phyloP scores from a whole-genome alignment of 1,139 yeast genomes.

The Saccharomycopsis crataegensis region DNA sequence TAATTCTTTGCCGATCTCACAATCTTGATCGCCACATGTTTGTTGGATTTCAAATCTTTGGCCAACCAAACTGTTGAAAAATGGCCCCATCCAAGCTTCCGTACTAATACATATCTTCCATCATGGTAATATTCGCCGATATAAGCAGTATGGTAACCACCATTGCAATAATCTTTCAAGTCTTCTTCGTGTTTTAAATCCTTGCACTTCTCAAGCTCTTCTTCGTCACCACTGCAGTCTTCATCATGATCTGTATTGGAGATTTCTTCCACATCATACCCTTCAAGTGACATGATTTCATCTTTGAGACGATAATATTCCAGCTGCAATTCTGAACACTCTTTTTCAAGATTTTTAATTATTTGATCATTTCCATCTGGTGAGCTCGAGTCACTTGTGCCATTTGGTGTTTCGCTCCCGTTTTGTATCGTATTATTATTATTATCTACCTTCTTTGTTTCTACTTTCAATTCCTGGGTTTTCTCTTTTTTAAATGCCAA shows the following conservation, averaged over 20 bases:
- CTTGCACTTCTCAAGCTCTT: constrained; percentile 26
- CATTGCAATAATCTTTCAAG: constrained; percentile 61
- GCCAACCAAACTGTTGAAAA: constrained; percentile 89
- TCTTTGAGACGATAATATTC: constrained; percentile 1
- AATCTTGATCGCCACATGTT: constrained; percentile 77
- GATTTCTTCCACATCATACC: constrained; percentile 3
- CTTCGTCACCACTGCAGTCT: constrained; percentile 21
- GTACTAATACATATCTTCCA: constrained; percentile 46
- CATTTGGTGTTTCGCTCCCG: background rate
- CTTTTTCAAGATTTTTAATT: constrained; percentile 10
- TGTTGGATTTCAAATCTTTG: constrained; percentile 43
- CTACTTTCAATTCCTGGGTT: background rate
- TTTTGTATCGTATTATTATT: background rate
- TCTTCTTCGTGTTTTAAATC: constrained; percentile 61
- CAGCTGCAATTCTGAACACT: constrained; percentile 3
- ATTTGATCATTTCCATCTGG: constrained; percentile 8
- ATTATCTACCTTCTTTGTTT: background rate
- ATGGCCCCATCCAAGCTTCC: constrained; percentile 91
- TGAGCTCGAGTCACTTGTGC: background rate
- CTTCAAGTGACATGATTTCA: constrained; percentile 3
- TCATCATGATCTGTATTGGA: constrained; percentile 15
- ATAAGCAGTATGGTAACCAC: constrained; percentile 83
- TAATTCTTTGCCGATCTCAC: constrained; percentile 64
- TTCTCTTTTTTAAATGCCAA: constrained; percentile 2
- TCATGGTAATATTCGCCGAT: constrained; percentile 69